Evolutionary conservation across 2,329 filamentous ascomycete species (phyloP).

Genomic region (Alternaria arborescens): DNA sequence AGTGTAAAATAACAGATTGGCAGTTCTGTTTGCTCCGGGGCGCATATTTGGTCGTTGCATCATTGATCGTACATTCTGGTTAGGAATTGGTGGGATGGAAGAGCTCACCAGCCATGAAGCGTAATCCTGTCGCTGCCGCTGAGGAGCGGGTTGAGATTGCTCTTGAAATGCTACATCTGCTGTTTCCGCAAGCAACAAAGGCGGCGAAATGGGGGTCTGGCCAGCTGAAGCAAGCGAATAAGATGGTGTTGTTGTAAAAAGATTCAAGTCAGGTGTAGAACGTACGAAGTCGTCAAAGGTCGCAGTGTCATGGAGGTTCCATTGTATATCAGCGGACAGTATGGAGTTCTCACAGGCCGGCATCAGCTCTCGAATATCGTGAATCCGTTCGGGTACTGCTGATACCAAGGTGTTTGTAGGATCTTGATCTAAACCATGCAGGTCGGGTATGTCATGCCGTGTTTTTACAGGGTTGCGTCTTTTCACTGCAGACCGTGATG

Average conservation of each 20-base stretch:
- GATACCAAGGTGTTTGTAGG: not conserved
- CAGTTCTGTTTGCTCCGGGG: slow-evolving; percentile 43
- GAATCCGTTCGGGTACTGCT: not conserved
- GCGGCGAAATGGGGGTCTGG: not conserved
- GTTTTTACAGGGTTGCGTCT: not conserved
- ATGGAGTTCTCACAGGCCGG: not conserved
- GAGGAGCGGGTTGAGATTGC: not conserved
- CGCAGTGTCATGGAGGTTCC: not conserved
- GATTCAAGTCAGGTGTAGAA: not conserved
- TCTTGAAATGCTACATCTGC: not conserved
- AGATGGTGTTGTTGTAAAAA: not conserved
- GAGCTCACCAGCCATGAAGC: not conserved
- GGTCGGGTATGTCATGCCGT: not conserved
- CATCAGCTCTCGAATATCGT: not conserved
- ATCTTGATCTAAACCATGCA: not conserved
- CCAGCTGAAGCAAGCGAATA: not conserved
- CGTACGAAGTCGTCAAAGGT: not conserved
- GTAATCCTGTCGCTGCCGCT: not conserved
- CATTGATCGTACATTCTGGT: slow-evolving; percentile 34
- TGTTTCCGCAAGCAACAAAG: not conserved
- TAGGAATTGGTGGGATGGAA: slow-evolving; percentile 36
- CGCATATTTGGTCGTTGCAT: slow-evolving; percentile 33
- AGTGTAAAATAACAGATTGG: slow-evolving; percentile 52
- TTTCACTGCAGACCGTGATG: not conserved
- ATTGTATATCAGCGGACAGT: not conserved